Conservation (phyloP, 805 yeast genomes). For the Torulaspora maleeae region DNA sequence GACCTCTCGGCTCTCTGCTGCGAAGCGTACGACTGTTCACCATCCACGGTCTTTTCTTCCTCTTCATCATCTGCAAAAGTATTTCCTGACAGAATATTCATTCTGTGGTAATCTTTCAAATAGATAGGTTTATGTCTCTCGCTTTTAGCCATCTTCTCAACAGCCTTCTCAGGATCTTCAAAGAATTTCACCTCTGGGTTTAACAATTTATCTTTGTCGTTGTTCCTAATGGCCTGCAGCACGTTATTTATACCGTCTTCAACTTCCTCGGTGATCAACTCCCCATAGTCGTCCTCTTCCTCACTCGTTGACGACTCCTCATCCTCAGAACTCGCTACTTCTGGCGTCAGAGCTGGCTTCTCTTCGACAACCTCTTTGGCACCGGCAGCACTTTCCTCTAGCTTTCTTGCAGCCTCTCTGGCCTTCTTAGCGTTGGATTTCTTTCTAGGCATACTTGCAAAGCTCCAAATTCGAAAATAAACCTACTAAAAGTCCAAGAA, state of each 20-base stretch:
- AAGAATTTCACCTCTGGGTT: slow-evolving; percentile 72
- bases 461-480: neutral
- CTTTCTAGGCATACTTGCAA: slow-evolving; percentile 67
- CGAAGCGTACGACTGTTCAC: slow-evolving; percentile 61
- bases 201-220: slow-evolving; percentile 55
- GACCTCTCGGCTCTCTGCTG: slow-evolving; percentile 71
- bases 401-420: slow-evolving; percentile 39
- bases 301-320: slow-evolving; percentile 40
- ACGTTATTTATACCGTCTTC: slow-evolving; percentile 76
- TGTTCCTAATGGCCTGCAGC: slow-evolving; percentile 58
- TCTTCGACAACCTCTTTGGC: slow-evolving; percentile 29
- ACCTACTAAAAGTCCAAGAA: neutral
- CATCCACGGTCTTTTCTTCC: slow-evolving; percentile 40
- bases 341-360: slow-evolving; percentile 7
- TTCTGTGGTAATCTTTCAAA: slow-evolving; percentile 88
- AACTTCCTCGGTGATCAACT: slow-evolving; percentile 77
- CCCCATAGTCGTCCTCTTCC: slow-evolving; percentile 90
- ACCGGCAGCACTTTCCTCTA: slow-evolving; percentile 8
- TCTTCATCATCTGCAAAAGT: slow-evolving; percentile 52
- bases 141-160: slow-evolving; percentile 21
- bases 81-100: slow-evolving; percentile 67
- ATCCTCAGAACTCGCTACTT: slow-evolving; percentile 38
- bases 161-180: slow-evolving; percentile 53
- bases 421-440: slow-evolving; percentile 78
- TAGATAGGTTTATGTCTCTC: slow-evolving; percentile 69